Evolutionary conservation across 768 basidiomycete species (phyloP).

Genomic region (Lactifluus pinguis): DNA sequence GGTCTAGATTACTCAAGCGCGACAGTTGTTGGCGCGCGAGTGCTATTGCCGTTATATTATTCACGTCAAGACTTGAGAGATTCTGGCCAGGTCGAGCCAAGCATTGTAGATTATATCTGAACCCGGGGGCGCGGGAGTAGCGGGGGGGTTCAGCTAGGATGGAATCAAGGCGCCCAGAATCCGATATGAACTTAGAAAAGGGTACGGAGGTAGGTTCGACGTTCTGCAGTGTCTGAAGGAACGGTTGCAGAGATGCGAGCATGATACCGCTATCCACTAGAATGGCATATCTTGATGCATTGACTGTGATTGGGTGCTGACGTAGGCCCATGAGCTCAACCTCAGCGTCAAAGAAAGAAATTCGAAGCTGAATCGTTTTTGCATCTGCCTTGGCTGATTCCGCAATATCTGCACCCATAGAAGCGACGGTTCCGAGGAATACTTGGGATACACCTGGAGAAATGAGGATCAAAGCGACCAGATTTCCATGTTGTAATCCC

Average conservation of each 20-base stretch:
- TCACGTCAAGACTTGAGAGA: conserved; percentile 33
- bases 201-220: conserved; percentile 15
- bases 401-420: conserved; percentile 35
- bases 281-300: conserved; percentile 8
- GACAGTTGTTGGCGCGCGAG: conserved; percentile 38
- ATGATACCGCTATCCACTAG: conserved; percentile 18
- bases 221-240: conserved; percentile 14
- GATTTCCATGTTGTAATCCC: conserved; percentile 49
- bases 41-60: conserved; percentile 36
- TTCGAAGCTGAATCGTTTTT: conserved; percentile 35
- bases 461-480: conserved; percentile 47
- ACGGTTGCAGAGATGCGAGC: conserved; percentile 13
- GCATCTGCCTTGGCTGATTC: conserved; percentile 31
- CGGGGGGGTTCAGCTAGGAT: conserved; percentile 2
- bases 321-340: conserved; percentile 41
- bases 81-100: conserved; percentile 31
- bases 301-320: conserved; percentile 25
- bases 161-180: background rate
- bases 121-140: conserved; percentile 33
- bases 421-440: conserved; percentile 46
- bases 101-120: conserved; percentile 47
- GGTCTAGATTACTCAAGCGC: conserved; percentile 47
- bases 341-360: conserved; percentile 56
- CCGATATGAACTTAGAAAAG: conserved; percentile 4
- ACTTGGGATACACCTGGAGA: conserved; percentile 26